These are phyloP conservation scores for Paramecium bursaria DNA, from an alignment of 73 alveolate genomes.

Conservation along the genomic window DNA sequence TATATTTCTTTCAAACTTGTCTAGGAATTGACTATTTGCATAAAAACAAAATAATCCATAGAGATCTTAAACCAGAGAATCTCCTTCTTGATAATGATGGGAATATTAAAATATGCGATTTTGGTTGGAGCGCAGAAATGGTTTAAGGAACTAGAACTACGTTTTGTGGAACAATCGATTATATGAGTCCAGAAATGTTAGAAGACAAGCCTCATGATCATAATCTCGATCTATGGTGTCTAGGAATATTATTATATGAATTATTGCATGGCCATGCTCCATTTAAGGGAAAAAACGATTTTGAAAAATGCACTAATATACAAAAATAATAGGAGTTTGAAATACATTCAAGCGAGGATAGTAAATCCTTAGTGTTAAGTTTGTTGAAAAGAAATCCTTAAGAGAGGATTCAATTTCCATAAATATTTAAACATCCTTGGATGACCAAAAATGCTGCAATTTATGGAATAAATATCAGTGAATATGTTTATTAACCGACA, in stretches of 20 bases:
- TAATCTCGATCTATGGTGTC: conserved; percentile 91
- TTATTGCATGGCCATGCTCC: conserved; percentile 92
- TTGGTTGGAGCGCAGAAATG: conserved; percentile 89
- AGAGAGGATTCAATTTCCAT: conserved; percentile 83
- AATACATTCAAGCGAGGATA: conserved; percentile 76
- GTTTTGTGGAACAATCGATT: conserved; percentile 87
- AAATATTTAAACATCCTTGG: conserved; percentile 94
- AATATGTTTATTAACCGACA: not conserved
- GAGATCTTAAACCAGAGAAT: conserved; percentile 85
- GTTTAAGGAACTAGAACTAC: conserved; percentile 73
- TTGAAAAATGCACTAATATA: conserved; percentile 74
- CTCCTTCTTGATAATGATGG: conserved; percentile 81
- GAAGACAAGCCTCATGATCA: conserved; percentile 83
- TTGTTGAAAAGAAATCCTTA: conserved; percentile 81
- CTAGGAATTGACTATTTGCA: conserved; percentile 71
- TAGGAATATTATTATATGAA: conserved; percentile 92
- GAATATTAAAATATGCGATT: conserved; percentile 89
- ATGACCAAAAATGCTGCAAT: conserved; percentile 50
- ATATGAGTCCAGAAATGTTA: conserved; percentile 93
- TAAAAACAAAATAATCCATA: conserved; percentile 68
- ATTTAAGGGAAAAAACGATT: conserved; percentile 67
- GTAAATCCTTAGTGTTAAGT: conserved; percentile 80
- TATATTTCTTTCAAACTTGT: conserved; percentile 72
- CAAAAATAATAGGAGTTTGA: conserved; percentile 73
- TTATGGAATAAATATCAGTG: not conserved